Evolutionary conservation across 1,139 yeast species (phyloP).

Genomic region (Yamadazyma spencermartinsiae): DNA sequence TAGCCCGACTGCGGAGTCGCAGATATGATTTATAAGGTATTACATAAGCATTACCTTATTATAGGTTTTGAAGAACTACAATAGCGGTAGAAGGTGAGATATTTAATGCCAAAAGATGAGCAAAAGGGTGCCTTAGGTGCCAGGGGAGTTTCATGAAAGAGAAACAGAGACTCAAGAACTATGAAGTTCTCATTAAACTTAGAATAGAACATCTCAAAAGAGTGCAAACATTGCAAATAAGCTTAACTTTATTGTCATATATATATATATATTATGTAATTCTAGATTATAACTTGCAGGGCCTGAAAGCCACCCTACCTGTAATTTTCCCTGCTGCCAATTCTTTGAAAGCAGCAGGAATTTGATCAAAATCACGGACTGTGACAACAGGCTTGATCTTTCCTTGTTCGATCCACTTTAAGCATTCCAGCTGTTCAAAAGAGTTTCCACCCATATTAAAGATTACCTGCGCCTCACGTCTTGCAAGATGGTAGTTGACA

Average conservation of each 20-base stretch:
- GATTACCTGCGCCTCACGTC: slow-evolving; percentile 42
- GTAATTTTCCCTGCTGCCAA: slow-evolving; percentile 40
- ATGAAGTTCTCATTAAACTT: too few species aligned
- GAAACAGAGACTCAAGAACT: too few species aligned
- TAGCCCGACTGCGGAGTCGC: too few species aligned
- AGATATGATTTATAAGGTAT: too few species aligned
- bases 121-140: too few species aligned
- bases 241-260: neutral
- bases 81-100: too few species aligned
- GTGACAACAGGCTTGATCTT: slow-evolving; percentile 39
- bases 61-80: too few species aligned
- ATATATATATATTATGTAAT: neutral
- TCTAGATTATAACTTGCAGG: slow-evolving; percentile 15
- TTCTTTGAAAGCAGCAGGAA: slow-evolving; percentile 37
- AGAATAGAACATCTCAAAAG: too few species aligned
- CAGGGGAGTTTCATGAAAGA: too few species aligned
- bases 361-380: slow-evolving; percentile 31
- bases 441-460: slow-evolving; percentile 51
- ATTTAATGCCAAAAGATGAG: too few species aligned
- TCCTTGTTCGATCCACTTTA: slow-evolving; percentile 46
- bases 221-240: too few species aligned
- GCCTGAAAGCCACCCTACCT: slow-evolving; percentile 48
- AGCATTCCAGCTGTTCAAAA: slow-evolving; percentile 43
- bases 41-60: too few species aligned
- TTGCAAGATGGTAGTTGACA: slow-evolving; percentile 36